Conservation (phyloP, 2,329 filamentous ascomycete genomes). For the Lachnellula suecica region DNA sequence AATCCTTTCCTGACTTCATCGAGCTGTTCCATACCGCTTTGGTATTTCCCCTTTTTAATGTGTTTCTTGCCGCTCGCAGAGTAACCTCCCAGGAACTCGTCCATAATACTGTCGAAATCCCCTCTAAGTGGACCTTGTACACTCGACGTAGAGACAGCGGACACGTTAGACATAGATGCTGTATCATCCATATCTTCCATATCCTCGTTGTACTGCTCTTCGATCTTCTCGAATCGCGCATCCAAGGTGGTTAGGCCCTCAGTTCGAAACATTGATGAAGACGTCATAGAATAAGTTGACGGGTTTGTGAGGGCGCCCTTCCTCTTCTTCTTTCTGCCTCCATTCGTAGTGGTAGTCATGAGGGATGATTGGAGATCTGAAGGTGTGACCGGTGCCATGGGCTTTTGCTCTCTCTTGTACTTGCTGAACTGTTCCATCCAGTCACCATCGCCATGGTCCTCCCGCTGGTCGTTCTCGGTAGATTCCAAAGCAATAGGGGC, state of each 20-base stretch:
- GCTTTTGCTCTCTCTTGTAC: slow-evolving; percentile 81
- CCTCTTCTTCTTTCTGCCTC: slow-evolving; percentile 86
- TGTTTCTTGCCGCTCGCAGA: slow-evolving; percentile 70
- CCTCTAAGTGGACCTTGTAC: slow-evolving; percentile 66
- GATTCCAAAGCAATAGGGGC: slow-evolving; percentile 37
- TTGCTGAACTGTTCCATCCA: slow-evolving; percentile 94
- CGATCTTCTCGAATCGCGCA: slow-evolving; percentile 86
- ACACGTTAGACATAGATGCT: slow-evolving; percentile 61
- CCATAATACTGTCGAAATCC: slow-evolving; percentile 88
- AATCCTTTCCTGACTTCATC: slow-evolving; percentile 84
- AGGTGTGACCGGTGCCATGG: slow-evolving; percentile 38
- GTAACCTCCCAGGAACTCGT: slow-evolving; percentile 83
- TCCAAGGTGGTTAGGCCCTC: slow-evolving; percentile 85
- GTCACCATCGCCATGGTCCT: slow-evolving; percentile 68
- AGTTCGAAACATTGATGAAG: slow-evolving; percentile 81
- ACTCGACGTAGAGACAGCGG: slow-evolving; percentile 58
- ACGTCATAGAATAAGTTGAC: slow-evolving; percentile 89
- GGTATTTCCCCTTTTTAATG: slow-evolving; percentile 78
- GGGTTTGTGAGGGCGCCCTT: slow-evolving; percentile 90
- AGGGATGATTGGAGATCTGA: slow-evolving; percentile 67
- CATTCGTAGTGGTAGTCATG: slow-evolving; percentile 74
- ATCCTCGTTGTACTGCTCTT: slow-evolving; percentile 73
- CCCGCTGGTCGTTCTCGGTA: slow-evolving; percentile 50
- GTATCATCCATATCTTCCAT: slow-evolving; percentile 61
- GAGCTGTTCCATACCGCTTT: slow-evolving; percentile 81